phyloP scores from a whole-genome alignment of 768 basidiomycete genomes.

The Boletus reticuloceps region DNA sequence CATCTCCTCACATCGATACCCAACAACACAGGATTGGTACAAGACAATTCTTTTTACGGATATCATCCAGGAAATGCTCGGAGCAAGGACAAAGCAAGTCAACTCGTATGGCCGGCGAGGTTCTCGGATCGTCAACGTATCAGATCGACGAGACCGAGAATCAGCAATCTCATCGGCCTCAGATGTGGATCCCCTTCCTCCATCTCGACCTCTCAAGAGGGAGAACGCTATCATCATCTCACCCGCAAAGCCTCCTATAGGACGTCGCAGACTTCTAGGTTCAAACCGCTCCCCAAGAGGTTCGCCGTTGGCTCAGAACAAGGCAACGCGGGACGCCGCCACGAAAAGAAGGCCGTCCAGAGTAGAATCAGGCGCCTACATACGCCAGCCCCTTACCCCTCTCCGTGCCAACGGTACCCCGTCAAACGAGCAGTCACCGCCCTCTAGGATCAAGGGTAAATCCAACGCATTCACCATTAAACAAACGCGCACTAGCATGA shows the following conservation, averaged over 20 bases:
- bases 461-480: conserved; percentile 14
- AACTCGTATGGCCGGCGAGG: conserved; percentile 63
- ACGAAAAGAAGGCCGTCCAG: conserved; percentile 16
- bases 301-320: conserved; percentile 24
- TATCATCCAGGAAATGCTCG: conserved; percentile 44
- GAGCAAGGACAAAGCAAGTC: conserved; percentile 62
- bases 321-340: conserved; percentile 3
- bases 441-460: conserved; percentile 24
- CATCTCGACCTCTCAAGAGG: conserved; percentile 8
- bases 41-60: background rate
- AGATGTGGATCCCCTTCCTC: conserved; percentile 35
- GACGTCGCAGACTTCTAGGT: conserved; percentile 12
- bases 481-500: conserved; percentile 28
- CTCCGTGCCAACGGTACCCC: conserved; percentile 38
- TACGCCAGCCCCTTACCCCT: conserved; percentile 41
- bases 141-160: conserved; percentile 30
- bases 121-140: conserved; percentile 55
- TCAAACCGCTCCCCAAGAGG: conserved; percentile 15
- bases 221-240: conserved; percentile 28
- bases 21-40: background rate
- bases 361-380: conserved; percentile 14
- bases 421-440: conserved; percentile 32
- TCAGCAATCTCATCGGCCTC: conserved; percentile 31
- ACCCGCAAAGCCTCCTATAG: conserved; percentile 12
- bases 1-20: background rate